Base-by-base conservation (phyloP, 1,284 basidiomycete genomes). In the Papiliotrema terrestris region DNA sequence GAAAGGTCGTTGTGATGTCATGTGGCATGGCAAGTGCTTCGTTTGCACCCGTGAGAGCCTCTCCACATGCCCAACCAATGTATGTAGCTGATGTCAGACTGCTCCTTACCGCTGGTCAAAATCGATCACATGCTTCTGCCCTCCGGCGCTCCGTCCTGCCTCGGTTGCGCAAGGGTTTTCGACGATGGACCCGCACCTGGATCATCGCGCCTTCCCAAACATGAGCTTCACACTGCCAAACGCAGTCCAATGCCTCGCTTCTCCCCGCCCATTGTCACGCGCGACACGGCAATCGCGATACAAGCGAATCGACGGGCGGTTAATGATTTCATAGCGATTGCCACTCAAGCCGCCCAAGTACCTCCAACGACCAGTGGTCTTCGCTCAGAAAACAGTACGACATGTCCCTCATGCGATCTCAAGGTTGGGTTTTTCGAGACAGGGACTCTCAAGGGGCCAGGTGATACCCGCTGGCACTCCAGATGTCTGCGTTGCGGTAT, bases 11-110 rank as follows among this genome's bases (percentile, higher is more conserved):
- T 4, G 19, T 13, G 55, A 46, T 3, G 38, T 19, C 2, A 37
- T 57, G 20, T 60, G 59, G 59, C 59, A 60, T 37, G 45, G 43
- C 1, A 52, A 36, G 26, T 60, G 59, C 25, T 60, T 58, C 29
- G 29, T 42, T 8, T 60, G 59, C 36, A 22, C 29, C 8, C 15
- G 59, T 58, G 35, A 46, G 59, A 44, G n/a, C 17, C 17, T 41
- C 17, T 17, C 39, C 4, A n/a, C n/a, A 6, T 32, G 29, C 29
- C 29, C 11, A 11, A 32, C 11, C 29, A 11, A 32, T n/a, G 29
- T 17, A 15, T n/a, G 15, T 17, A 20, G 39, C 39, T 41, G 39
- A 41, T 5, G 5, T 20, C 43, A 45, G 43, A 22, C 23, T 45
- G 43, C 23, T 22, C 19, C 3, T 11, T 8, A 22, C 43, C 43